These are phyloP conservation scores for Aquilaria yunnanensis DNA, from an alignment of 345 rosid genomes.

Conservation along the genomic window DNA sequence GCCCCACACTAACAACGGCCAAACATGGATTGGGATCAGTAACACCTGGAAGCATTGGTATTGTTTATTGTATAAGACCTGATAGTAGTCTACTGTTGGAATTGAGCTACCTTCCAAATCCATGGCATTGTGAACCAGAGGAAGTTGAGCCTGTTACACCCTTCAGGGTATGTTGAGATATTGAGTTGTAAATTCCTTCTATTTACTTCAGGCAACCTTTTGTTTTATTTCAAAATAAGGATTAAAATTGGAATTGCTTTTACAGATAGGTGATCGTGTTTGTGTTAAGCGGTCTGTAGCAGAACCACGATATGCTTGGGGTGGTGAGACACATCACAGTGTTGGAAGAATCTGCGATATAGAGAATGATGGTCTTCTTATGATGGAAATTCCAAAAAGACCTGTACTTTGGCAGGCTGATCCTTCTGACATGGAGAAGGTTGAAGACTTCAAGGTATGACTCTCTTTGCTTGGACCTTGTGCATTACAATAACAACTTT, in stretches of 20 bases:
- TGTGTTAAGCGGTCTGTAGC: conserved; percentile 98
- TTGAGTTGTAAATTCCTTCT: conserved; percentile 13
- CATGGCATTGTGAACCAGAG: conserved; percentile 98
- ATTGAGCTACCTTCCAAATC: conserved; percentile 81
- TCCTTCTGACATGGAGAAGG: conserved; percentile 99
- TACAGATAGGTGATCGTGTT: conserved; percentile 84
- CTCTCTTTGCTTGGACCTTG: conserved; percentile 2
- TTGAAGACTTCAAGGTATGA: conserved; percentile 88
- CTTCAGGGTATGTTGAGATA: conserved; percentile 57
- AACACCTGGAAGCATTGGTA: conserved; percentile 95
- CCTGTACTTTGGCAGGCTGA: conserved; percentile 95
- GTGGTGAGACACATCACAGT: conserved; percentile 99
- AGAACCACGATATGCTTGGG: conserved; percentile 99
- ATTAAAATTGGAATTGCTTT: conserved; percentile 18
- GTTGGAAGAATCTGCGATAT: conserved; percentile 89
- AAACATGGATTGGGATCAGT: conserved; percentile 95
- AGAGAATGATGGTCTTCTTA: conserved; percentile 91
- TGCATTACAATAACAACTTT: neutral
- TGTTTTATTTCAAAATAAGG: neutral
- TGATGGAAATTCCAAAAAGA: conserved; percentile 90
- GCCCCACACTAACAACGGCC: conserved; percentile 83
- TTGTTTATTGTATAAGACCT: conserved; percentile 89
- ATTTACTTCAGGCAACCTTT: conserved; percentile 8
- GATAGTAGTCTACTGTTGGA: conserved; percentile 89
- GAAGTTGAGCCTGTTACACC: conserved; percentile 91